Percentiles rank a stretch among this genome's conserved stretches.
These are phyloP conservation scores for Helicocarpus griseus DNA, from an alignment of 2,329 filamentous ascomycete species.

Conservation along the genomic window DNA sequence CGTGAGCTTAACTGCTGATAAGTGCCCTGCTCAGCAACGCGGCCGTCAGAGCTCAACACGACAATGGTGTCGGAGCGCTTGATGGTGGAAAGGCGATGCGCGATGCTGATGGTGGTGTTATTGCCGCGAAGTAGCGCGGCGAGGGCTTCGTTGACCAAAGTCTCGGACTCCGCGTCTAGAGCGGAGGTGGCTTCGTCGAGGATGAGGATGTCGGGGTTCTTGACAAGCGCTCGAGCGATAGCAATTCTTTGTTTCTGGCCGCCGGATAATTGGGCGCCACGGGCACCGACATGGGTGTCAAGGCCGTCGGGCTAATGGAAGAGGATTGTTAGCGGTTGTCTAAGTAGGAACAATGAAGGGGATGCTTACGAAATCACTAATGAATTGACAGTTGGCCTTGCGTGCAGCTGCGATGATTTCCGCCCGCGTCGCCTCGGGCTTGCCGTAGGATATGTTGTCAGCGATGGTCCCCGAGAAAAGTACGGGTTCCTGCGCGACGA, in stretches of 20 bases:
- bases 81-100: constrained; percentile 90
- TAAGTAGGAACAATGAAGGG: neutral
- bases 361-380: constrained; percentile 69
- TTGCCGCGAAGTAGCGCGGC: constrained; percentile 69
- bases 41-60: constrained; percentile 75
- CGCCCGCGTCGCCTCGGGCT: constrained; percentile 62
- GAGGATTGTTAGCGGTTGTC: neutral
- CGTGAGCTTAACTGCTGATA: constrained; percentile 67
- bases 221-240: constrained; percentile 87
- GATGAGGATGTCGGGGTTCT: constrained; percentile 92
- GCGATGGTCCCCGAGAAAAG: constrained; percentile 71
- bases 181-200: constrained; percentile 95
- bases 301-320: constrained; percentile 65
- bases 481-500: constrained; percentile 92
- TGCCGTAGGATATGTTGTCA: constrained; percentile 86
- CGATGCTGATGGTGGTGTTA: constrained; percentile 96
- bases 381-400: constrained; percentile 92
- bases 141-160: constrained; percentile 85
- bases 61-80: constrained; percentile 93
- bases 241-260: constrained; percentile 97
- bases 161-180: constrained; percentile 92
- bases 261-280: constrained; percentile 87
- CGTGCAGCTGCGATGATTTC: constrained; percentile 82
- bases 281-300: constrained; percentile 84
- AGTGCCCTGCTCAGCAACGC: constrained; percentile 80